Evolutionary conservation across 768 basidiomycete genomes (phyloP), one percentile per base, ranked within the genome.

Genomic region (Nevesoporus exiguus): DNA sequence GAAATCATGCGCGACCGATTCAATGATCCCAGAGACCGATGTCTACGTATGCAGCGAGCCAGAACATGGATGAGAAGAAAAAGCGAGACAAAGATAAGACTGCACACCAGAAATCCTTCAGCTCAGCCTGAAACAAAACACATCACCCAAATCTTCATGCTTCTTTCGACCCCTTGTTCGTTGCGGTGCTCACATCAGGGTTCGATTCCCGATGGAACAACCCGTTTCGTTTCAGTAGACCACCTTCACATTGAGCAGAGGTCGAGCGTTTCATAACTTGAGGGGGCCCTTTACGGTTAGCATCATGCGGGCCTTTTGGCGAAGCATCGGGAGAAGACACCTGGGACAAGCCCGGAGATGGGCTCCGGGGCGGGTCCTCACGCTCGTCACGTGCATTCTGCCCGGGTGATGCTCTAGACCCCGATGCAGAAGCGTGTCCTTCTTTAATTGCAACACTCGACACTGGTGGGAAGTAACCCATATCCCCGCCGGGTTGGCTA

Each of bases 391-490:
- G 24, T 11, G 40, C 44, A 37, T 41, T 46, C 33, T 51, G 47
- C 39, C 42, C 51, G 42, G 13, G 31, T 5, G 39, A 48, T 41
- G 19, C 39, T 17, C 22, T 36, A 42, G 49, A 43, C n/a, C 47
- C 49, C 13, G 46, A 47, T 36, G 33, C 33, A 29, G 54, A 44
- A 19, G n/a, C 55, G 19, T 45, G 37, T 1, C 53, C 65, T 25
- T 62, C 61, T 47, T 68, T 73, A 62, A 73, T 70, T 27, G 63
- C 72, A 31, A 75, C 56, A 52, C 58, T 61, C 50, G 68, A 57
- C 25, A 78, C 64, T 19, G 69, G 72, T 43, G 77, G 77, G 64
- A 80, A 79, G 64, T 80, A 80, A 15, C 75, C 70, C 51, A 39
- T 61, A 44, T 62, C 59, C 22, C 51, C 59, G 27, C 42, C 55